phyloP scores from a whole-genome alignment of 257 asterid genomes.

The Solanum piurae region DNA sequence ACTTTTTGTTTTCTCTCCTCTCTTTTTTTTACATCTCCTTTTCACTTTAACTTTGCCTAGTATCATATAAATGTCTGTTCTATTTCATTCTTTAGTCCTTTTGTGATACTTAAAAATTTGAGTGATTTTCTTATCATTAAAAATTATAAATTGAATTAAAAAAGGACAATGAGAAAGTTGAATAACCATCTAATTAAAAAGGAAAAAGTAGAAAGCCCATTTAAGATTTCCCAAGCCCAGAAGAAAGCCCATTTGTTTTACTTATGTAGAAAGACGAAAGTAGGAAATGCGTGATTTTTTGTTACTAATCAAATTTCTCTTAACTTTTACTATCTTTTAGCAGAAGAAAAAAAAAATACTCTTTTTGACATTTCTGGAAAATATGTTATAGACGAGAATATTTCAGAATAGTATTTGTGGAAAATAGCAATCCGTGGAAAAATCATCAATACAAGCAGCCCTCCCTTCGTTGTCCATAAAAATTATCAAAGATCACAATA shows the following conservation, averaged over 20 bases:
- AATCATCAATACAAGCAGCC: neutral
- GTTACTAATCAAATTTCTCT: neutral
- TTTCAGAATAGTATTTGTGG: neutral
- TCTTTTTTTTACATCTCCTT: neutral
- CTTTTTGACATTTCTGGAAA: neutral
- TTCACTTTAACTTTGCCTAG: neutral
- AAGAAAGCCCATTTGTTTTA: neutral
- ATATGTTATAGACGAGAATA: neutral
- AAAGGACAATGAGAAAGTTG: neutral
- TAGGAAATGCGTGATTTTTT: neutral
- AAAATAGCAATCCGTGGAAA: neutral
- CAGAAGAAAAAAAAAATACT: neutral
- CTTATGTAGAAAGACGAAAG: too few relatives aligned
- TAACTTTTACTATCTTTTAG: neutral
- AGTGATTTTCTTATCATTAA: neutral
- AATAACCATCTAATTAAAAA: neutral
- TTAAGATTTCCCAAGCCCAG: neutral
- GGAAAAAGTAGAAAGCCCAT: neutral
- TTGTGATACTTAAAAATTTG: neutral
- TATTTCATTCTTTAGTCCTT: neutral
- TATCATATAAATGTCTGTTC: neutral
- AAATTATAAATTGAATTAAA: too few relatives aligned
- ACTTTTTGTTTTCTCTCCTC: neutral
- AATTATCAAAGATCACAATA: neutral
- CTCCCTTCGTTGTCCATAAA: neutral